These are phyloP conservation scores for Corchorus capsularis DNA, from an alignment of 345 rosid genomes.

Conservation along the genomic window DNA sequence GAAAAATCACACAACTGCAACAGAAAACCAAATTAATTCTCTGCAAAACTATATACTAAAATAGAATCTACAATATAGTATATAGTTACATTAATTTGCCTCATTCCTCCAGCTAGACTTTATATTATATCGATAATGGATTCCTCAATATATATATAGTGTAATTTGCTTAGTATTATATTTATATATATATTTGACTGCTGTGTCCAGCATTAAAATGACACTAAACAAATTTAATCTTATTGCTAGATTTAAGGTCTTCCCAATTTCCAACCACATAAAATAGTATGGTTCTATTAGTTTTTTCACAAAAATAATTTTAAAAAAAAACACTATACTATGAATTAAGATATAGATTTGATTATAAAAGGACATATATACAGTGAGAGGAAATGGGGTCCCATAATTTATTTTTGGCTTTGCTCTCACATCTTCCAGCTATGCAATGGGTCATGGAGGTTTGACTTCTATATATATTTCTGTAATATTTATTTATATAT, in stretches of 20 bases:
- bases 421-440: constrained; percentile 8
- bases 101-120: background rate
- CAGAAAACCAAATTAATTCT: background rate
- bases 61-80: background rate
- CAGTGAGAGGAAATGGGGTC: constrained; percentile 9
- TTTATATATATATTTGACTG: background rate
- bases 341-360: background rate
- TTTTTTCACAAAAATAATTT: background rate
- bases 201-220: background rate
- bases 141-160: background rate
- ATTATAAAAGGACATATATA: background rate
- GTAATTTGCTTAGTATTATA: too few relatives aligned
- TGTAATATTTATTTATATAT: background rate
- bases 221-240: background rate
- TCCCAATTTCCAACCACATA: constrained; percentile 14
- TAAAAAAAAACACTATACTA: background rate
- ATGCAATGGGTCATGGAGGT: constrained; percentile 12
- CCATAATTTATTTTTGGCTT: background rate
- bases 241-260: constrained; percentile 27
- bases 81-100: background rate
- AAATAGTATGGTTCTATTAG: background rate
- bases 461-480: background rate
- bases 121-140: constrained; percentile 1
- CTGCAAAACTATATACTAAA: background rate
- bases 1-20: background rate